phyloP scores from a whole-genome alignment of 176 grass and related monocot genomes.

The Oryza meyeriana region DNA sequence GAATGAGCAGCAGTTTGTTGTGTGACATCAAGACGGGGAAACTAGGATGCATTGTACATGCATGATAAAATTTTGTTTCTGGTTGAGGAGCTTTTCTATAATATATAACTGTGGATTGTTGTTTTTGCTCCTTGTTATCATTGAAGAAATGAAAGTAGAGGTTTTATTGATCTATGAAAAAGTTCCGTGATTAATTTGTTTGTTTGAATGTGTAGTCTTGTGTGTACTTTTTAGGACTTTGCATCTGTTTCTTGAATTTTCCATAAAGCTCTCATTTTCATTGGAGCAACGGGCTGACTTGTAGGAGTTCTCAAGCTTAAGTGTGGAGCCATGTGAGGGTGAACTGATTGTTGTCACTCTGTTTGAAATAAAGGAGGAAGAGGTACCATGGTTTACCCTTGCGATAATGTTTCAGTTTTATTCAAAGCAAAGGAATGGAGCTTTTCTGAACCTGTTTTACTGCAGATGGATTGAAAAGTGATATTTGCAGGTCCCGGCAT shows the following conservation, averaged over 20 bases:
- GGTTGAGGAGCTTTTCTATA: neutral
- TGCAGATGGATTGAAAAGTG: neutral
- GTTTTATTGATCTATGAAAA: constrained; percentile 7
- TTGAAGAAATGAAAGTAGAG: neutral
- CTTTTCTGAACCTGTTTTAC: neutral
- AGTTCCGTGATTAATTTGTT: constrained; percentile 10
- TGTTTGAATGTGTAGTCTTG: neutral
- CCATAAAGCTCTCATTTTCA: constrained; percentile 2
- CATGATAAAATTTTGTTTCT: neutral
- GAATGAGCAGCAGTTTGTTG: neutral
- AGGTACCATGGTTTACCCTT: constrained; percentile 36
- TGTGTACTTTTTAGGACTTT: neutral
- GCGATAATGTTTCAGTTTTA: neutral
- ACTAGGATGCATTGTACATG: neutral
- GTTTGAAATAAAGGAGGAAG: constrained; percentile 82
- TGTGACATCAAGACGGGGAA: neutral
- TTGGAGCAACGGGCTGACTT: constrained; percentile 24
- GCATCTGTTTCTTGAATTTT: neutral
- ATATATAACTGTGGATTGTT: neutral
- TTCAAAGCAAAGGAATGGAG: neutral
- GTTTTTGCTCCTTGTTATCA: neutral
- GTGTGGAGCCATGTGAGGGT: constrained; percentile 63
- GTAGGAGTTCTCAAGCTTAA: constrained; percentile 89
- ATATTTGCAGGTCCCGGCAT: constrained; percentile 66
- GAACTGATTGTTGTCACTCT: constrained; percentile 74